Evolutionary conservation across 805 yeast species (phyloP), one percentile per base, ranked within the genome.

Genomic region (Phaffomyces thermotolerans): DNA sequence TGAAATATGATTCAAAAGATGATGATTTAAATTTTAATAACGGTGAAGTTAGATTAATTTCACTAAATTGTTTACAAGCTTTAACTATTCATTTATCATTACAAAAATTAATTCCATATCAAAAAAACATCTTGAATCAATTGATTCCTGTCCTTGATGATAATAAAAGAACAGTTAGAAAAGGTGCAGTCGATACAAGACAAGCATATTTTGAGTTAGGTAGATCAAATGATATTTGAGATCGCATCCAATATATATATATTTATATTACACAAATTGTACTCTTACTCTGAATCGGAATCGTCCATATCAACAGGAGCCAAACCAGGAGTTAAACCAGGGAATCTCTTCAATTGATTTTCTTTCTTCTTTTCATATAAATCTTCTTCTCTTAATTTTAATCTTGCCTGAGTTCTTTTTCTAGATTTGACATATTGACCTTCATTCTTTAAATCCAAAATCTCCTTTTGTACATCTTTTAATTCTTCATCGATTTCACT

Each of bases 291-390:
- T 6, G 60, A 57, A 60, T 73, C 78, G 45, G 77, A 79, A 51
- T 78, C 81, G 36, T 76, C 73, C 50, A 71, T 67, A 31, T 79
- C 90, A 22, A 85, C 89, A 29, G 93, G 93, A 1, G 93, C 95
- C 62, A 85, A 71, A 49, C 95, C 95, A 1, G 93, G 95, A 0
- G 95, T 85, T 43, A 85, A 68, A 24, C 93, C 91, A 34, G 85
- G 65, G 46, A 63, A 69, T 37, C 42, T 44, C 13, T 20, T 32
- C 24, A 62, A 60, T 40, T 58, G 45, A 57, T 43, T 50, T 62
- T 25, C 50, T 41, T 43, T 52, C 9, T 37, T 51, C 43, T 51
- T 46, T 20, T 52, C 50, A 57, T 69, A 66, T 9, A 62, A 56
- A 39, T 57, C 59, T 46, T 66, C 59, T 43, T 52, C 43, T 41